These are phyloP conservation scores for Clonostachys chloroleuca DNA, from an alignment of 2,329 filamentous ascomycete genomes.

Conservation along the genomic window DNA sequence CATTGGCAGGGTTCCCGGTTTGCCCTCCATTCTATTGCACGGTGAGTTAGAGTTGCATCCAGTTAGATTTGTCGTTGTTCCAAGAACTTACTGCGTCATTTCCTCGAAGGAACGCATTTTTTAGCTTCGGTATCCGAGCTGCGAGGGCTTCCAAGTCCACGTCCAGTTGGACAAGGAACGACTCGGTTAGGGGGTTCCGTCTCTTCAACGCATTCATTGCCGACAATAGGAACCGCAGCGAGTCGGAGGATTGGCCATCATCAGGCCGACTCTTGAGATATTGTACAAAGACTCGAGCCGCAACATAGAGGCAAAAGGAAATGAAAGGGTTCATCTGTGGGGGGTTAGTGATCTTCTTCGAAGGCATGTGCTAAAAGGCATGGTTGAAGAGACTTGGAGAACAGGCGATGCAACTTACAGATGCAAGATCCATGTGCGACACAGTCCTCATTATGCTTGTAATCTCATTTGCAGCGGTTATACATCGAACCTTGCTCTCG, in stretches of 20 bases:
- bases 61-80: neutral
- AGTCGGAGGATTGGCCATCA: constrained; percentile 72
- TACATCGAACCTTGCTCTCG: constrained; percentile 89
- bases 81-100: constrained; percentile 41
- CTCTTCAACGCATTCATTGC: constrained; percentile 88
- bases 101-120: constrained; percentile 47
- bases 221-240: constrained; percentile 82
- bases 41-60: neutral
- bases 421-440: constrained; percentile 79
- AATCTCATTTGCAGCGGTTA: constrained; percentile 90
- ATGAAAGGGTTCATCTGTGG: constrained; percentile 89
- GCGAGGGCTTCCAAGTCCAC: constrained; percentile 80
- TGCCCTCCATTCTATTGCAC: neutral
- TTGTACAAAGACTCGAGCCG: constrained; percentile 90
- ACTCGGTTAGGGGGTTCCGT: constrained; percentile 88
- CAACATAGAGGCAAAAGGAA: constrained; percentile 94
- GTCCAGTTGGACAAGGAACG: constrained; percentile 89
- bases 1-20: neutral
- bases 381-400: no score
- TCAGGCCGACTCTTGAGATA: constrained; percentile 92
- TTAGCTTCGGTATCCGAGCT: constrained; percentile 54
- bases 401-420: constrained; percentile 48
- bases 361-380: neutral
- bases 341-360: constrained; percentile 10
- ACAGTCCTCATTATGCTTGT: constrained; percentile 94